Percentiles rank a stretch among this genome's conserved stretches.
Evolutionary conservation across 2,329 filamentous ascomycete species (phyloP).

Genomic region (Aureobasidium pullulans): DNA sequence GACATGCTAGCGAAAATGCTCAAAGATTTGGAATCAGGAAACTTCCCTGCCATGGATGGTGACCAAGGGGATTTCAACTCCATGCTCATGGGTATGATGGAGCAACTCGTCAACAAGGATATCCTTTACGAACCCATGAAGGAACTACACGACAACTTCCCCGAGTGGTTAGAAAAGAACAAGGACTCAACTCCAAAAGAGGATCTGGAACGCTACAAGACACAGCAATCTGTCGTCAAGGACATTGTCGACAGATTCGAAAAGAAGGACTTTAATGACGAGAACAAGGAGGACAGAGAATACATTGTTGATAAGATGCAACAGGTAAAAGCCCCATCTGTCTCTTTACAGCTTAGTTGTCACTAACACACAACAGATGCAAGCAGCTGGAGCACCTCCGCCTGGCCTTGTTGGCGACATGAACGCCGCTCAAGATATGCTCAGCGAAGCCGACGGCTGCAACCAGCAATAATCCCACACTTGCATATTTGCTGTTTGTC

Average conservation of each 20-base stretch:
- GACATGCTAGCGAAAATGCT: constrained; percentile 89
- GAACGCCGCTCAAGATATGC: constrained; percentile 67
- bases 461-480: constrained; percentile 47
- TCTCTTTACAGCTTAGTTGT: neutral
- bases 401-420: constrained; percentile 87
- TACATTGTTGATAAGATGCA: constrained; percentile 98
- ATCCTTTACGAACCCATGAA: constrained; percentile 99
- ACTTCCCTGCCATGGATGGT: constrained; percentile 42
- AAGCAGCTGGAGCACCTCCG: constrained; percentile 85
- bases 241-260: constrained; percentile 92
- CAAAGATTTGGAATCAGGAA: constrained; percentile 70
- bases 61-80: constrained; percentile 83
- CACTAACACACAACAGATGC: constrained; percentile 61
- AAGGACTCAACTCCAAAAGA: constrained; percentile 54
- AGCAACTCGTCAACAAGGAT: constrained; percentile 96
- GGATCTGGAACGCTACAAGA: constrained; percentile 71
- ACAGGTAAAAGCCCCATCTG: constrained; percentile 52
- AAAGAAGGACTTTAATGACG: constrained; percentile 70
- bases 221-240: constrained; percentile 69
- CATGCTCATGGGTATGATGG: constrained; percentile 97
- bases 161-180: constrained; percentile 79
- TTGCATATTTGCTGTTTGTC: neutral
- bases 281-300: constrained; percentile 71
- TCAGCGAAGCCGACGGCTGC: constrained; percentile 53
- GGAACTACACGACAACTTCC: constrained; percentile 88